phyloP scores from a whole-genome alignment of 2,329 filamentous ascomycete species.

The Clonostachys solani region DNA sequence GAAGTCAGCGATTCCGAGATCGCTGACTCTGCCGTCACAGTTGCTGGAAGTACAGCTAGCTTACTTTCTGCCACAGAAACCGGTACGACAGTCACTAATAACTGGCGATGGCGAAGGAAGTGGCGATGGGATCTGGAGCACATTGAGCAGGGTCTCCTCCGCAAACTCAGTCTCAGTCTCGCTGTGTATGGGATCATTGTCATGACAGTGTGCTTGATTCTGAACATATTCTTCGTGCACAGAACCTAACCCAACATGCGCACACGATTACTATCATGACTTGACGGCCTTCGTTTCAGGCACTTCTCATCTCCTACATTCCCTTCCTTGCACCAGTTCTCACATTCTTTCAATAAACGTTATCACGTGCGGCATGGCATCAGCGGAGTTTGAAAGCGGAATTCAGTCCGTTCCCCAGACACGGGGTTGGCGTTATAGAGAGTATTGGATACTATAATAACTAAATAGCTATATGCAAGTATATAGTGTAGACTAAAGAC shows the following conservation, averaged over 20 bases:
- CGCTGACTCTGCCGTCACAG: constrained; percentile 32
- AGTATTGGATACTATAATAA: too few species aligned
- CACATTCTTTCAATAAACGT: too few species aligned
- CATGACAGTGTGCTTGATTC: constrained; percentile 82
- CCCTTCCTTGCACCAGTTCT: too few species aligned
- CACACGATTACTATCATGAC: too few species aligned
- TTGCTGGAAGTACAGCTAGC: constrained; percentile 41
- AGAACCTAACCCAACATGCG: constrained; percentile 8
- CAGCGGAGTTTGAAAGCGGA: constrained; percentile 2
- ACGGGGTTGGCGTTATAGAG: not conserved
- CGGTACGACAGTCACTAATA: constrained; percentile 19
- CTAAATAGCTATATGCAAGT: too few species aligned
- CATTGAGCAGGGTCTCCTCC: constrained; percentile 60
- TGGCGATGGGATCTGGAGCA: constrained; percentile 58
- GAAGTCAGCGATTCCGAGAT: constrained; percentile 49
- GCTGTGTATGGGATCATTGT: constrained; percentile 81
- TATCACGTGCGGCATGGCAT: not conserved
- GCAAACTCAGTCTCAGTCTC: constrained; percentile 70
- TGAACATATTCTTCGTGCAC: constrained; percentile 77
- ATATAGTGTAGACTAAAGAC: too few species aligned
- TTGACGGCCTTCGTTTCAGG: too few species aligned
- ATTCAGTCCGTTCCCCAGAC: not conserved
- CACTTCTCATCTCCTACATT: too few species aligned
- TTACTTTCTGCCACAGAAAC: constrained; percentile 23
- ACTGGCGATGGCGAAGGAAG: constrained; percentile 49